Percentiles rank a stretch among this genome's conserved stretches.
Evolutionary conservation across 345 rosid species (phyloP).

Genomic region (Kandelia obovata): DNA sequence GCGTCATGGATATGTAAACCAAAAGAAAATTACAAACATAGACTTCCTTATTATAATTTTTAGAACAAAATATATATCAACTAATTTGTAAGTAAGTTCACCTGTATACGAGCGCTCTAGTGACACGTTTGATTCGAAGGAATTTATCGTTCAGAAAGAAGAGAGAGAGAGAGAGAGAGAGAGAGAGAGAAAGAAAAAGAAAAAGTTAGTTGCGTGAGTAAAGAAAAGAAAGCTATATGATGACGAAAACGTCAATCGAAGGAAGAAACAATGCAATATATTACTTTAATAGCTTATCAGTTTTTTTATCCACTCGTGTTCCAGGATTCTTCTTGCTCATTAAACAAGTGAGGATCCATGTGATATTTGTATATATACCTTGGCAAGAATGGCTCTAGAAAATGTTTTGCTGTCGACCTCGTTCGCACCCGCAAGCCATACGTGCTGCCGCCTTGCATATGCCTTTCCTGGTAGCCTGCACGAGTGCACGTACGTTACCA

Average conservation of each 20-base stretch:
- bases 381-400: slow-evolving; percentile 91
- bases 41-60: no score
- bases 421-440: slow-evolving; percentile 82
- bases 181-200: not conserved
- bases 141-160: slow-evolving; percentile 3
- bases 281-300: no score
- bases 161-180: not conserved
- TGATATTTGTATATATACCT: slow-evolving; percentile 38
- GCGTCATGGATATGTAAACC: not conserved
- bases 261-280: not conserved
- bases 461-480: slow-evolving; percentile 94
- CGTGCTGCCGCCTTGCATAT: slow-evolving; percentile 66
- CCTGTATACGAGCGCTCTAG: slow-evolving; percentile 74
- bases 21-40: no score
- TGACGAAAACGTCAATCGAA: not conserved
- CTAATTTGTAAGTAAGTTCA: slow-evolving; percentile 7
- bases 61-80: no score
- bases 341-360: no score
- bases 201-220: no score
- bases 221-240: no score
- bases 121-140: not conserved
- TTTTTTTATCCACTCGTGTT: no score
- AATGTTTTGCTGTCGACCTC: slow-evolving; percentile 90
- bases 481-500: no score
- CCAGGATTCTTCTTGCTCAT: no score